Evolutionary conservation across 2,329 filamentous ascomycete species (phyloP), one percentile per base, ranked within the genome.

Genomic region (Emydomyces testavorans): DNA sequence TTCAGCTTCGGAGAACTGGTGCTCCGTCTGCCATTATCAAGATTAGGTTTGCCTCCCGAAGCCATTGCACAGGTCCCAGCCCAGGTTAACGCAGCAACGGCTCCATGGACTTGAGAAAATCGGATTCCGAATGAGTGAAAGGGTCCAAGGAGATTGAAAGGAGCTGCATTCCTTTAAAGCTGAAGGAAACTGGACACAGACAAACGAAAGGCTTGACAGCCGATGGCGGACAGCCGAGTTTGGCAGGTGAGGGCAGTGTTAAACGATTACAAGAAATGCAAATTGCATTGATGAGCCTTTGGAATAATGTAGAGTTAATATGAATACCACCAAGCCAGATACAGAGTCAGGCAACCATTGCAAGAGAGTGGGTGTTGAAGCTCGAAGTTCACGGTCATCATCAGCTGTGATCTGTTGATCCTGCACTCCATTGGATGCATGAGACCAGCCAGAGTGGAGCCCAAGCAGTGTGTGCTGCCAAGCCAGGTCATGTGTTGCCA

Each of bases 1-100:
- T 71, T 72, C 53, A 69, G 63, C 57, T 69, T 69, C 6, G 71
- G 70, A 52, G 71, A 72, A 43, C 67, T 65, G 50, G 61, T 64
- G 53, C 61, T 63, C 50, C 67, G 68, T 61, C 68, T 69, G 54
- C 65, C 59, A 53, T 71, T 68, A 51, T 70, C 69, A 54, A 70
- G 57, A 53, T 61, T 62, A 52, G 64, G 64, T 58, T 69, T 70
- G 51, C 58, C 62, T 50, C 60, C 57, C 53, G 69, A 67, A 56
- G 69, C 67, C 69, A 71, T 71, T 49, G 61, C 57, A 55, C 26
- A 58, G 54, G 38, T 49, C 43, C 52, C 50, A 57, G 54, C 57
- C 56, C 56, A 57, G 54, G 57, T 68, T 60, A 69, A 57, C 60
- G 59, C 56, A 62, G 56, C 55, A 52, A 53, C 51, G 56, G 62